phyloP scores from a whole-genome alignment of 176 grass and related monocot genomes.

The Otatea glauca region DNA sequence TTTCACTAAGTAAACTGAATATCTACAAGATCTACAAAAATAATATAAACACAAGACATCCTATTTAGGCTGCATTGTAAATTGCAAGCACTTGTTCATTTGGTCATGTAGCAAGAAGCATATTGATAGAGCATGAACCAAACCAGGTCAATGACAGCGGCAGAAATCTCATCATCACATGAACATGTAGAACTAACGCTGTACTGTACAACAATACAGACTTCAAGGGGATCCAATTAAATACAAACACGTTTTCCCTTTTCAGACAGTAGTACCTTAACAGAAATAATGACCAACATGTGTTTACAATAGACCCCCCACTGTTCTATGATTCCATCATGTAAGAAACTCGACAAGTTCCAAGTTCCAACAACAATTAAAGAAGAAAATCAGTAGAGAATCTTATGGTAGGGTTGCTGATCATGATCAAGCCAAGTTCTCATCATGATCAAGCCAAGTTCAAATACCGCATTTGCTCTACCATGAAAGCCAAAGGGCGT shows the following conservation, averaged over 20 bases:
- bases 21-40: neutral
- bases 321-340: neutral
- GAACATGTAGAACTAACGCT: neutral
- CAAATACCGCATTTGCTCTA: neutral
- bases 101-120: neutral
- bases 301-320: neutral
- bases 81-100: neutral
- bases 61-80: neutral
- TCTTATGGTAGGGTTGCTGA: neutral
- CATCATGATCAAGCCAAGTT: conserved; percentile 15
- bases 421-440: conserved; percentile 15
- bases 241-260: neutral
- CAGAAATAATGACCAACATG: neutral
- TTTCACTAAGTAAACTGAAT: neutral
- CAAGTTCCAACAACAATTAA: neutral
- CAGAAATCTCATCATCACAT: neutral
- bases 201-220: neutral
- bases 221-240: conserved; percentile 6
- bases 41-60: neutral
- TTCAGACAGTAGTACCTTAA: conserved; percentile 3
- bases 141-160: neutral
- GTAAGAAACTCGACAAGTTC: neutral
- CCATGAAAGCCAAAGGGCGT: conserved; percentile 9
- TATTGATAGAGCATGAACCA: neutral
- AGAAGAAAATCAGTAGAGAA: neutral